Evolutionary conservation across 129 eudicot species (phyloP).

Genomic region (Sambucus nigra): DNA sequence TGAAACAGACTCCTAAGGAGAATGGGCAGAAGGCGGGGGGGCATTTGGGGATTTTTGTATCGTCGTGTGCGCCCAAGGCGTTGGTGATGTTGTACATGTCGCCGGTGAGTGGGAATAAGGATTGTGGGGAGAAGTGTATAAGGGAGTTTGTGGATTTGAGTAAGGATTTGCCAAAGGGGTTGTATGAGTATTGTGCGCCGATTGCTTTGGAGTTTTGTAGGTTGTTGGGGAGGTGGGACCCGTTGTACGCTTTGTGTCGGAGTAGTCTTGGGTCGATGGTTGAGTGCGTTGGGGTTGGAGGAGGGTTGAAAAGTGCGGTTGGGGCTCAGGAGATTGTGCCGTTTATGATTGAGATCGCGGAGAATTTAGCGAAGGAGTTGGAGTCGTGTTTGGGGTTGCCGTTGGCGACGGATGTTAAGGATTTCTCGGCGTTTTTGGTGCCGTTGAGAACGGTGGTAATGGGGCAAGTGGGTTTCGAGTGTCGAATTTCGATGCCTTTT

Average conservation of each 20-base stretch:
- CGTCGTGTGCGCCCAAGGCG: conserved; percentile 42
- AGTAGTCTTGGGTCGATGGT: conserved; percentile 50
- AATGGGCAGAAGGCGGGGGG: conserved; percentile 18
- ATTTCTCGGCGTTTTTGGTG: conserved; percentile 45
- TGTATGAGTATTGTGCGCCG: conserved; percentile 29
- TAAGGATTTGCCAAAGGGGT: conserved; percentile 21
- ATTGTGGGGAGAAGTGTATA: conserved; percentile 42
- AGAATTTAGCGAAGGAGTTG: conserved; percentile 27
- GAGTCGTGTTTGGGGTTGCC: conserved; percentile 27
- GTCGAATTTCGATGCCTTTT: conserved; percentile 6
- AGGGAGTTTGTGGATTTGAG: conserved; percentile 20
- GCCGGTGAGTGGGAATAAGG: conserved; percentile 18
- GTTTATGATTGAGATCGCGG: conserved; percentile 47
- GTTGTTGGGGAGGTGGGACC: conserved; percentile 42
- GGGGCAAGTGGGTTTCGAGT: conserved; percentile 5
- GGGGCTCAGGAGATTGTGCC: conserved; percentile 41
- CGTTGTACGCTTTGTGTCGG: conserved; percentile 45
- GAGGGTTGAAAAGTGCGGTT: conserved; percentile 10
- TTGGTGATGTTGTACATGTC: conserved; percentile 66
- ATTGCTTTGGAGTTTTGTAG: conserved; percentile 73
- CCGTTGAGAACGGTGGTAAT: conserved; percentile 28
- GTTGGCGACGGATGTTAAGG: conserved; percentile 32
- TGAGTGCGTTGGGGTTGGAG: conserved; percentile 23
- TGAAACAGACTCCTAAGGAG: conserved; percentile 13
- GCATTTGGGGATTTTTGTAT: conserved; percentile 45